Evolutionary conservation across 208 protist species (phyloP).

Genomic region (Leishmania turanica): DNA sequence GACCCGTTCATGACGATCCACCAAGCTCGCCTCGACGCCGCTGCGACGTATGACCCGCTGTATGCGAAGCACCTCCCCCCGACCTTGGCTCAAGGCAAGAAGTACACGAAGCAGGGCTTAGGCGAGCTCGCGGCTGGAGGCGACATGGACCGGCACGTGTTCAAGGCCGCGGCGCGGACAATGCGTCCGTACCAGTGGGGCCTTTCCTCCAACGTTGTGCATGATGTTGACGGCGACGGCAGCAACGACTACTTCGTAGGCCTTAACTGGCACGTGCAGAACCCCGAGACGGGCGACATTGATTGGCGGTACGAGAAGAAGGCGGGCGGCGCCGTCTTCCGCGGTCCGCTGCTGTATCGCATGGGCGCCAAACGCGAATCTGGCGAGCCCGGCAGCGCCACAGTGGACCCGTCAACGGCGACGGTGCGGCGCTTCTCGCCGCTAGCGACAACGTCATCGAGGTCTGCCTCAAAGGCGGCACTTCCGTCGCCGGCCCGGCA

Average conservation of each 20-base stretch:
- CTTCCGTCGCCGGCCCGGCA: constrained; percentile 10
- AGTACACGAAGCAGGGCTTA: constrained; percentile 60
- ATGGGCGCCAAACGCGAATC: constrained; percentile 69
- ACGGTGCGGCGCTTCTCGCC: constrained; percentile 28
- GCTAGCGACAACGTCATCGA: not conserved
- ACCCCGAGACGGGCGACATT: constrained; percentile 82
- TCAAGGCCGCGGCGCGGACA: constrained; percentile 43
- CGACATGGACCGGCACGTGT: constrained; percentile 68
- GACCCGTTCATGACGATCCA: constrained; percentile 79
- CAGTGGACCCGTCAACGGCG: constrained; percentile 61
- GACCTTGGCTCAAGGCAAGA: constrained; percentile 70
- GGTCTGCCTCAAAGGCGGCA: not conserved
- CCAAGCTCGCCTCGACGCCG: constrained; percentile 84
- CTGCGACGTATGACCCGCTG: constrained; percentile 58
- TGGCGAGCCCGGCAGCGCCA: constrained; percentile 39
- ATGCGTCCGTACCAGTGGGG: constrained; percentile 65
- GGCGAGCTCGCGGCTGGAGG: constrained; percentile 75
- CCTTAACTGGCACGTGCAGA: constrained; percentile 68
- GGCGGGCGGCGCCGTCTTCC: constrained; percentile 66
- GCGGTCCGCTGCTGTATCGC: constrained; percentile 75
- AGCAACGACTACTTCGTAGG: constrained; percentile 74
- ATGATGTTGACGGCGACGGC: constrained; percentile 80
- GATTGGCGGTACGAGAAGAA: constrained; percentile 89
- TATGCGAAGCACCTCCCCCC: constrained; percentile 57
- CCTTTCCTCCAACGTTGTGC: constrained; percentile 44